These are phyloP conservation scores for Pulveroboletus sp. DNA, from an alignment of 768 basidiomycete species.

Conservation along the genomic window DNA sequence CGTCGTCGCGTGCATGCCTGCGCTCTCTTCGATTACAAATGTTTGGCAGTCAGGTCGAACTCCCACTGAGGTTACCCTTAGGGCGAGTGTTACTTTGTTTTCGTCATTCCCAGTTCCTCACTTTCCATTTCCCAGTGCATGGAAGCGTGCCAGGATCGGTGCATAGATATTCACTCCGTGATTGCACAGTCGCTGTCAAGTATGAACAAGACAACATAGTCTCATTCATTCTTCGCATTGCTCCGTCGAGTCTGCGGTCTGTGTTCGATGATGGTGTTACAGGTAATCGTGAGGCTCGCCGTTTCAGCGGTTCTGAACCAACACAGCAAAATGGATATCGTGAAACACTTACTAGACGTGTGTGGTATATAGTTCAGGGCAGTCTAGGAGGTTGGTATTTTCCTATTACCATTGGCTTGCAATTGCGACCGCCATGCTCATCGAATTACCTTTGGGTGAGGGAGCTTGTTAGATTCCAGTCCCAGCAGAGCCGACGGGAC, in stretches of 20 bases:
- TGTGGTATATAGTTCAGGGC: too few species aligned
- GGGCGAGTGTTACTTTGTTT: slow-evolving; percentile 44
- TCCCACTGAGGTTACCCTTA: slow-evolving; percentile 47
- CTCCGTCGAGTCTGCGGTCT: neutral
- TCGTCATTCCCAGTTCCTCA: neutral
- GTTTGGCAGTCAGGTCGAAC: slow-evolving; percentile 83
- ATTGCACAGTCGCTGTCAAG: slow-evolving; percentile 65
- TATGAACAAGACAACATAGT: slow-evolving; percentile 11
- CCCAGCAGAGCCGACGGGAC: too few species aligned
- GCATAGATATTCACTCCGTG: slow-evolving; percentile 72
- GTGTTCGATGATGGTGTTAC: neutral
- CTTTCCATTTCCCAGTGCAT: slow-evolving; percentile 50
- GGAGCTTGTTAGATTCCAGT: too few species aligned
- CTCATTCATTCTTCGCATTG: neutral
- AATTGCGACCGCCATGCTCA: too few species aligned
- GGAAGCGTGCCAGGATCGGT: slow-evolving; percentile 66
- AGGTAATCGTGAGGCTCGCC: too few species aligned
- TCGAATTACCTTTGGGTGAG: too few species aligned
- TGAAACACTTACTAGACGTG: too few species aligned
- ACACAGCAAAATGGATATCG: too few species aligned
- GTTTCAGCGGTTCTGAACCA: too few species aligned
- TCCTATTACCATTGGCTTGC: too few species aligned
- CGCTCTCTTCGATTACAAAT: slow-evolving; percentile 77
- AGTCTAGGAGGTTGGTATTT: too few species aligned
- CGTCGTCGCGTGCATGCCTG: slow-evolving; percentile 85